Base-by-base conservation (phyloP, 2,329 filamentous ascomycete species). In the Ophiocordyceps camponoti-rufipedis region DNA sequence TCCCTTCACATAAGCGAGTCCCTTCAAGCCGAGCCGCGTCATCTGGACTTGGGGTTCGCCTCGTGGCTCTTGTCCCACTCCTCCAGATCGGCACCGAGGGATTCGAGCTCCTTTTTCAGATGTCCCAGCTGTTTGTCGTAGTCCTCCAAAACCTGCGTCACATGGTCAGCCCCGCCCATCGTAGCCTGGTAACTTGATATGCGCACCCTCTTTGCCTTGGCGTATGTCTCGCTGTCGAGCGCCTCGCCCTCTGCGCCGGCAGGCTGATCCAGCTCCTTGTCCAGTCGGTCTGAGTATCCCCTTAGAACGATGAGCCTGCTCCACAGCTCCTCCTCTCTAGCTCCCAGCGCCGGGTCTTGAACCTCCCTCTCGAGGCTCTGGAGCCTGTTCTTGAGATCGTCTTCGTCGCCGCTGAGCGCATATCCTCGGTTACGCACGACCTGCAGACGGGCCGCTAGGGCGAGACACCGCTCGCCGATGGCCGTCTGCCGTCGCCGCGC, bases 291-390 rank as follows among this genome's bases (percentile, higher is more conserved):
- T 19, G 82, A 80, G 51, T 85, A 77, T 49, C 83, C 82, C 51
- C 82, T 70, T 43, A 91, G 66, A 35, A 81, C 74, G 43, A 87
- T 80, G 64, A 91, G 74, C 42, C 85, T 70, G 51, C 84, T 86
- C 85, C 85, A 91, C 41, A 91, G 77, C 66, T 91, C 85, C 61
- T 91, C 85, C 57, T 85, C 80, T 52, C 83, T 69, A 3, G 83
- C 84, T 35, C 75, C 74, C 46, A 89, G 70, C 8, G 79, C 78
- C 8, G 85, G 85, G 55, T 91, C 85, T 51, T 79, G 77, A 28
- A 86, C 75, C 44, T 70, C 69, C 55, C 76, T 75, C 58, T 88
- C 82, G 47, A 91, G 66, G 23, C 66, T 69, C 55, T 78, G 67
- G 48, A 93, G 67, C 58, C 84, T 82, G 53, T 77, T 75, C 60